Evolutionary conservation across 1,284 basidiomycete species (phyloP).

Genomic region (Microbotryum scabiosae): DNA sequence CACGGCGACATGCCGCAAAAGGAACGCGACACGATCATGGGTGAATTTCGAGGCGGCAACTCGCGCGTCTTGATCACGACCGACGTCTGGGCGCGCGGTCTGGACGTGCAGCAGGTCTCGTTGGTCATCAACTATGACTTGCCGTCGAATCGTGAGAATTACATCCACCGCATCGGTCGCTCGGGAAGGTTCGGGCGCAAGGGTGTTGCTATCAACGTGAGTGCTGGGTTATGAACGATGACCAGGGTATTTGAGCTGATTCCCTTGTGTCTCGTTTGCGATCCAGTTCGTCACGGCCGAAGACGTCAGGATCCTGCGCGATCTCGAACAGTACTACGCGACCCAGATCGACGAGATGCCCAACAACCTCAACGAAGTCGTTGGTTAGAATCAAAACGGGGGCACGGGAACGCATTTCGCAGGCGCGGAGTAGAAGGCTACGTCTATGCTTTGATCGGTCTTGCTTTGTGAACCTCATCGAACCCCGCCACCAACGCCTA

Average conservation of each 20-base stretch:
- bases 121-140: conserved; percentile 43
- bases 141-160: conserved; percentile 86
- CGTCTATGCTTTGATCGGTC: no score
- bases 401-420: no score
- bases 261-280: conserved; percentile 22
- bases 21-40: conserved; percentile 97
- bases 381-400: background rate
- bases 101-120: conserved; percentile 97
- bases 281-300: conserved; percentile 78
- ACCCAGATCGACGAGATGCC: conserved; percentile 28
- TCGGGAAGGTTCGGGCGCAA: conserved; percentile 65
- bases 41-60: conserved; percentile 89
- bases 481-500: no score
- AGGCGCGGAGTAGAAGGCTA: no score
- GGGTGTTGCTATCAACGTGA: conserved; percentile 70
- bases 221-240: conserved; percentile 31
- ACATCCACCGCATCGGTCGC: conserved; percentile 94
- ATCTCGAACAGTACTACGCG: conserved; percentile 58
- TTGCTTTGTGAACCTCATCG: no score
- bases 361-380: background rate
- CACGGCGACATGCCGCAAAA: conserved; percentile 99
- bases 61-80: conserved; percentile 92
- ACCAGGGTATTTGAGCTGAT: background rate
- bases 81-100: conserved; percentile 97
- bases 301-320: conserved; percentile 78